Conservation (phyloP, 441 rosid species). For the Syzygium malaccense region DNA sequence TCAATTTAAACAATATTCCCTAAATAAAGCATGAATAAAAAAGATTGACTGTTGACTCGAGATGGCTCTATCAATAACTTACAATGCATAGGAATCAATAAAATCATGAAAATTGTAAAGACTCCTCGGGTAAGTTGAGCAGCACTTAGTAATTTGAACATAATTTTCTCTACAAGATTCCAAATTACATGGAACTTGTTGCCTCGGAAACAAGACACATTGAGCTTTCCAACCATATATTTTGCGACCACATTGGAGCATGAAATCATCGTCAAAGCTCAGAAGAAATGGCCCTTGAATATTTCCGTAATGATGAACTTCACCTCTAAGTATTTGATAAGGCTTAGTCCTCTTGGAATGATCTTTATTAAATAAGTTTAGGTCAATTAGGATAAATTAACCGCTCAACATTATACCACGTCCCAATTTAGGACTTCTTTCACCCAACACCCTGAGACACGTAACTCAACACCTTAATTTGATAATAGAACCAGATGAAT, state of each 20-base stretch:
- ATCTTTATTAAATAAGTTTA: not conserved
- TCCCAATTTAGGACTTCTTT: not conserved
- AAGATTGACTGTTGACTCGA: not conserved
- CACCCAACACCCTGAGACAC: not conserved
- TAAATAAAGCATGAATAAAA: not conserved
- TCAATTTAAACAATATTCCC: not conserved
- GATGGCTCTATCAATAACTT: not conserved
- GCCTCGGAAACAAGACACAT: not conserved
- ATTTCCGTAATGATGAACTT: not conserved
- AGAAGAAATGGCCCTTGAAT: not conserved
- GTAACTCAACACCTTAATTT: not conserved
- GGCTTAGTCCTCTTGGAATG: not conserved
- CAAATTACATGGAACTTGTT: not conserved
- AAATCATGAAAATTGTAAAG: not conserved
- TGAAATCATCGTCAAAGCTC: not conserved
- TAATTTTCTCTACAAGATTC: not conserved
- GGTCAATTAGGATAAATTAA: not conserved
- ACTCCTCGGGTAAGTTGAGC: not conserved
- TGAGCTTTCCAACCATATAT: not conserved
- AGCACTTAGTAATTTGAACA: not conserved
- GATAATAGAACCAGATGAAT: not conserved
- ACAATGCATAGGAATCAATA: not conserved
- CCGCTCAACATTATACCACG: not conserved
- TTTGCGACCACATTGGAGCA: not conserved
- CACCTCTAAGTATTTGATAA: not conserved